phyloP scores from a whole-genome alignment of 2,329 filamentous ascomycete species.

The Xylariaceae sp. region DNA sequence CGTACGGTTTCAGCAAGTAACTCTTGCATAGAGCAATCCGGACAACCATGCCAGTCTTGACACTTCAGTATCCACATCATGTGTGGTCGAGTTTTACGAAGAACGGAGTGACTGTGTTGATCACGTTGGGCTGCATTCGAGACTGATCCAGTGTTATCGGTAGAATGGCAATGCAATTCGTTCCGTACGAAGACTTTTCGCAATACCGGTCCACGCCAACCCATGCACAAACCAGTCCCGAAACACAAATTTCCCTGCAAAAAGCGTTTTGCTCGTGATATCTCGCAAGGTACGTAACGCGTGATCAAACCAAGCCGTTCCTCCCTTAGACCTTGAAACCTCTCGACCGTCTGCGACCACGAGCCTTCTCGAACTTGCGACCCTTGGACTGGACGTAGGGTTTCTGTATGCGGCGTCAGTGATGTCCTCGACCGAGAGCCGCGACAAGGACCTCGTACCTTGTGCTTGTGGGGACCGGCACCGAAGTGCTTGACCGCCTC shows the following conservation, averaged over 20 bases:
- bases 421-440: background rate
- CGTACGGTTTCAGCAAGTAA: no score
- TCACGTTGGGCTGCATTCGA: no score
- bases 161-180: conserved; percentile 22
- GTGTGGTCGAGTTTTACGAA: no score
- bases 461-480: conserved; percentile 95
- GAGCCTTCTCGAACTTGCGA: conserved; percentile 98
- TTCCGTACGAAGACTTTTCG: conserved; percentile 28
- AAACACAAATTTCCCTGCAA: conserved; percentile 22
- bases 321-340: conserved; percentile 98
- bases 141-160: no score
- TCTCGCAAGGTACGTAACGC: conserved; percentile 24
- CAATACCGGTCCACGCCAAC: conserved; percentile 41
- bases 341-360: conserved; percentile 95
- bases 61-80: no score
- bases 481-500: conserved; percentile 99
- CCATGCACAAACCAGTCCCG: conserved; percentile 29
- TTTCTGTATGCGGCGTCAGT: conserved; percentile 57
- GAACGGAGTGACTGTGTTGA: no score
- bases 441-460: conserved; percentile 50
- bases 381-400: conserved; percentile 97
- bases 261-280: conserved; percentile 19
- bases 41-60: no score
- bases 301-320: conserved; percentile 21
- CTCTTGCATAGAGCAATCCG: no score